Evolutionary conservation across 2,329 filamentous ascomycete species (phyloP), one percentile per base, ranked within the genome.

Genomic region (Juglanconis oblonga): DNA sequence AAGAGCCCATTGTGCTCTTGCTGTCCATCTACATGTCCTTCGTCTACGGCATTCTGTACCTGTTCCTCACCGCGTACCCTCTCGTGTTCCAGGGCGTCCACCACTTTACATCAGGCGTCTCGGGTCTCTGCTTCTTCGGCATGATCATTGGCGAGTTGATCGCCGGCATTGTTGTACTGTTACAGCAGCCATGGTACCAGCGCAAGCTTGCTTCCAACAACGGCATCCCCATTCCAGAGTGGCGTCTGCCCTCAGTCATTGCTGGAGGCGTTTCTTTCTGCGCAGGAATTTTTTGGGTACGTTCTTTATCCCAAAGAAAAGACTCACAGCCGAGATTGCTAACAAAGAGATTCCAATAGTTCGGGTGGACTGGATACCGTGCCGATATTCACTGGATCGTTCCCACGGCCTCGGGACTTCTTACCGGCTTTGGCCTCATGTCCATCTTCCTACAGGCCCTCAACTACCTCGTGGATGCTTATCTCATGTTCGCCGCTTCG

Each of bases 21-120:
- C 74, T 91, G 29, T 88, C 87, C 42, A 76, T 91, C 58, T 91
- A 91, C 74, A 88, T 88, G 78, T 83, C 87, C 47, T 91, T 91
- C 73, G 86, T 90, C 72, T 92, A 93, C 69, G 89, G 66, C 14
- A 79, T 95, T 0, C 83, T 96, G 1, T 96, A 95, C 69, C 86
- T 94, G 32, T 95, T 95, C 77, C 80, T 97, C 55, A 93, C 91
- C 0, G 90, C 91, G 1, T 96, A 96, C 67, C 88, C 90, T 0
- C 83, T 95, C 49, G 89, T 96, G 52, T 96, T 95, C 75, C 79
- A 88, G 63, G 78, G 81, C 33, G 80, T 92, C 4, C 89, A 96
- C 72, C 81, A 83, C 65, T 88, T 94, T 77, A 84, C 76, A 38
- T 68, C 81, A 1, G 92, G 92, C 59, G 74, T 90, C 17, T 83